Evolutionary conservation across 1,284 basidiomycete species (phyloP).

Genomic region (Naganishia sp.): DNA sequence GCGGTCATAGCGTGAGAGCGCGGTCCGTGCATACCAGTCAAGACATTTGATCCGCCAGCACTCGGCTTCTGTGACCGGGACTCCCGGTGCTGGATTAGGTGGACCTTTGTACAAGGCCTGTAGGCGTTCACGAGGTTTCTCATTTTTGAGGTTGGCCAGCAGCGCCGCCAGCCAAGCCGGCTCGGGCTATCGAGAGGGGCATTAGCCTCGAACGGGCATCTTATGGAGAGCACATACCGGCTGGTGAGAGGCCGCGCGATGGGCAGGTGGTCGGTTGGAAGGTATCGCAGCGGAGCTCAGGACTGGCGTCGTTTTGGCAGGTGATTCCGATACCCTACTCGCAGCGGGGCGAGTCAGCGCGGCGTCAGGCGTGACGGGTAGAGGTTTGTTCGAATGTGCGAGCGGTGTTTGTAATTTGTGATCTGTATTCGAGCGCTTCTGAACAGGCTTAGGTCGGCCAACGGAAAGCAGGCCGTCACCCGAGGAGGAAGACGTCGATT

Average conservation of each 20-base stretch:
- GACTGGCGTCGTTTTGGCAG: conserved; percentile 11
- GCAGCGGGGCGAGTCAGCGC: neutral
- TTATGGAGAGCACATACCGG: neutral
- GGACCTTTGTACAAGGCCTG: conserved; percentile 66
- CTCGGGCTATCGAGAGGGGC: conserved; percentile 48
- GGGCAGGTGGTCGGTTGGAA: conserved; percentile 1
- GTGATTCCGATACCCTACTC: conserved; percentile 17
- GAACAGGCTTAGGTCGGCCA: conserved; percentile 6
- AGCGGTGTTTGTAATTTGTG: conserved; percentile 21
- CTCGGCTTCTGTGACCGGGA: conserved; percentile 51
- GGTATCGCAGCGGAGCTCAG: neutral
- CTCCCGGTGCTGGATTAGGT: conserved; percentile 51
- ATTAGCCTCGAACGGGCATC: neutral
- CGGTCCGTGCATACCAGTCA: conserved; percentile 63
- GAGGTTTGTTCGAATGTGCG: conserved; percentile 11
- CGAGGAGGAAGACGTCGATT: conserved; percentile 33
- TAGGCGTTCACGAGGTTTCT: conserved; percentile 81
- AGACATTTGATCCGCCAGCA: conserved; percentile 93
- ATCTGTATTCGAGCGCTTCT: conserved; percentile 13
- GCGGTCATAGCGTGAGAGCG: conserved; percentile 2
- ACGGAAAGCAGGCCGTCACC: conserved; percentile 11
- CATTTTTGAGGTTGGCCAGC: conserved; percentile 65
- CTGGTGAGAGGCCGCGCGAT: conserved; percentile 10
- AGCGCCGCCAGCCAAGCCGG: conserved; percentile 72
- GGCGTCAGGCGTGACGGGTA: conserved; percentile 14